A percentile compares a stretch with the other conserved stretches of the same genome.
Evolutionary conservation across 1,284 basidiomycete species (phyloP).

Genomic region (Tilletia caries): DNA sequence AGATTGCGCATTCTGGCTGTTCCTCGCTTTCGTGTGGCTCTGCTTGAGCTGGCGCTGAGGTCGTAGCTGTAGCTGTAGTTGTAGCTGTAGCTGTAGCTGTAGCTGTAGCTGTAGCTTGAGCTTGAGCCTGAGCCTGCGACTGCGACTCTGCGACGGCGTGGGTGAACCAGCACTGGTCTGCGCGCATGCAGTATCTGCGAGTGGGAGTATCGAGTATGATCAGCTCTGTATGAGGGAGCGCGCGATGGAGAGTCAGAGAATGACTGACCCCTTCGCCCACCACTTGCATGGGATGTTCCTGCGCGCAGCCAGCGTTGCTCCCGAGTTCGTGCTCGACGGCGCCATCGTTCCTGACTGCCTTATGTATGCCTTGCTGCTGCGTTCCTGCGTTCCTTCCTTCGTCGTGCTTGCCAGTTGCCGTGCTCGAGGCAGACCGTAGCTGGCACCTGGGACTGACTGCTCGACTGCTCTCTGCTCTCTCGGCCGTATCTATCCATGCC

Average conservation of each 20-base stretch:
- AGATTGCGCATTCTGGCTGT: slow-evolving; percentile 12
- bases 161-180: slow-evolving; percentile 1
- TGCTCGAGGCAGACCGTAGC: no score
- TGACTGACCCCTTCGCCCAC: neutral
- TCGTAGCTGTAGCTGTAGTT: neutral
- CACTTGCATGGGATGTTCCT: neutral
- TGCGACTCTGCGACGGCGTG: neutral
- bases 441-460: no score
- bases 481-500: no score
- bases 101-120: neutral
- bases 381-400: no score
- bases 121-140: neutral
- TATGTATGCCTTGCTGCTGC: no score
- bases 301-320: neutral
- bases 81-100: neutral
- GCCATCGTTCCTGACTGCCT: no score
- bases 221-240: neutral
- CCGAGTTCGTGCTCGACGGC: neutral
- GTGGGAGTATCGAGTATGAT: neutral
- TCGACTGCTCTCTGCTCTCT: no score
- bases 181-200: neutral
- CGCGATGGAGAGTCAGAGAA: neutral
- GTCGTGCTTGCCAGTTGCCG: no score
- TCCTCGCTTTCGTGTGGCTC: no score
- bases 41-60: neutral